Percentiles rank a stretch among this genome's conserved stretches.
These are phyloP conservation scores for Fraxinus sp. DNA, from an alignment of 305 asterid genomes.

Conservation along the genomic window DNA sequence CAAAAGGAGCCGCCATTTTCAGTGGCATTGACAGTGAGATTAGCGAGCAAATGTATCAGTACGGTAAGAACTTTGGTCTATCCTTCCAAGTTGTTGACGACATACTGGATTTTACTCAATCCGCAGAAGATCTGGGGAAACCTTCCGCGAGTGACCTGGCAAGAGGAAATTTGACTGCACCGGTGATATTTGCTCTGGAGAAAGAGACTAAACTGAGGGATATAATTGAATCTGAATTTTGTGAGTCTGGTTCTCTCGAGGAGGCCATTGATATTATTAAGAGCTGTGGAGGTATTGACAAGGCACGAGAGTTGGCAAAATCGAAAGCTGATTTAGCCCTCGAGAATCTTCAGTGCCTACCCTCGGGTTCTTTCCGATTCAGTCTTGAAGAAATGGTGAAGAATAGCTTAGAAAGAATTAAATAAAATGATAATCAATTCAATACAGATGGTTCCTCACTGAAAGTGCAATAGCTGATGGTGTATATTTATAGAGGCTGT, in stretches of 20 bases:
- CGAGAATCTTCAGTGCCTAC: slow-evolving; percentile 63
- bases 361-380: slow-evolving; percentile 51
- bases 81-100: slow-evolving; percentile 93
- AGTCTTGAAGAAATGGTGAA: slow-evolving; percentile 72
- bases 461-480: slow-evolving; percentile 17
- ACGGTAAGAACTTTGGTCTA: slow-evolving; percentile 84
- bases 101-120: slow-evolving; percentile 85
- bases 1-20: slow-evolving; percentile 92
- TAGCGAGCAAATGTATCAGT: slow-evolving; percentile 75
- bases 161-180: slow-evolving; percentile 83
- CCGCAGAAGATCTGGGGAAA: slow-evolving; percentile 89
- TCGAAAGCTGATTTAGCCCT: slow-evolving; percentile 69
- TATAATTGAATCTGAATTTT: slow-evolving; percentile 74
- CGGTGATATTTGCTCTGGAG: slow-evolving; percentile 81
- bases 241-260: slow-evolving; percentile 75
- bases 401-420: slow-evolving; percentile 74
- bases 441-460: slow-evolving; percentile 23
- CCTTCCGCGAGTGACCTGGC: slow-evolving; percentile 94
- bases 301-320: slow-evolving; percentile 71
- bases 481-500: slow-evolving; percentile 33
- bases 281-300: slow-evolving; percentile 69
- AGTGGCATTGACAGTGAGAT: slow-evolving; percentile 56
- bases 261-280: slow-evolving; percentile 71
- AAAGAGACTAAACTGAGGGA: slow-evolving; percentile 69
- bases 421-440: slow-evolving; percentile 31